Evolutionary conservation across 345 rosid species (phyloP), one percentile per base, ranked within the genome.

Genomic region (Brassica carinata): DNA sequence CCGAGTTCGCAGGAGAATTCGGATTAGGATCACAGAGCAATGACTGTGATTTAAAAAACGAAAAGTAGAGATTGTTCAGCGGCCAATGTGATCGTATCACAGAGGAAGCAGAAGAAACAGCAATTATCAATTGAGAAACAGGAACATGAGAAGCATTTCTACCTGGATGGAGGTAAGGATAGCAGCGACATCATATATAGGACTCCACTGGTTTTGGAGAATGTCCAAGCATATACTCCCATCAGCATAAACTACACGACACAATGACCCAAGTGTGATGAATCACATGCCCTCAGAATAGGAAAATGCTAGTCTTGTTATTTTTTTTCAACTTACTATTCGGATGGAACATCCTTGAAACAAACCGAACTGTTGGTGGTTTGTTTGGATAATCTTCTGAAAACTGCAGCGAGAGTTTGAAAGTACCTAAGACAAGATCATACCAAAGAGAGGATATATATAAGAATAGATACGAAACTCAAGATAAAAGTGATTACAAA

Each of bases 1-100:
- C 99, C 14, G 97, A 94, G 83, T 94, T 94, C 33, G 99, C 98
- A 30, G 99, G 99, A n/a, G 99, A 94, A 79, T 91, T 93, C 5
- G 99, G 97, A 83, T 92, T 94, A 43, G 99, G 98, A 38, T 94
- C 98, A 69, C 98, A 91, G 10, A 94, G 97, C 82, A 94, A 80
- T 2, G 98, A 94, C 98, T 94, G 90, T 66, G 74, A 51, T 48
- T 26, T 3, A 11, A 8, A 0, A 69, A 7, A 9, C 1, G 7
- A 48, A 51, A 51, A 11, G 33, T 19, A 48, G 14, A 17, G 45
- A 72, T 18, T 48, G 58, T 68, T 26, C n/a, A 79, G 23, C 23
- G 23, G 63, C 4, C 23, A 64, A 66, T 3, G 13, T 40, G 34
- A 64, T 55, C 23, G 27, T 1, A 23, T 23, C 26, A 23, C 1